Base-by-base conservation (phyloP, 495 filamentous ascomycete genomes). In the Talaromyces thailandensis region DNA sequence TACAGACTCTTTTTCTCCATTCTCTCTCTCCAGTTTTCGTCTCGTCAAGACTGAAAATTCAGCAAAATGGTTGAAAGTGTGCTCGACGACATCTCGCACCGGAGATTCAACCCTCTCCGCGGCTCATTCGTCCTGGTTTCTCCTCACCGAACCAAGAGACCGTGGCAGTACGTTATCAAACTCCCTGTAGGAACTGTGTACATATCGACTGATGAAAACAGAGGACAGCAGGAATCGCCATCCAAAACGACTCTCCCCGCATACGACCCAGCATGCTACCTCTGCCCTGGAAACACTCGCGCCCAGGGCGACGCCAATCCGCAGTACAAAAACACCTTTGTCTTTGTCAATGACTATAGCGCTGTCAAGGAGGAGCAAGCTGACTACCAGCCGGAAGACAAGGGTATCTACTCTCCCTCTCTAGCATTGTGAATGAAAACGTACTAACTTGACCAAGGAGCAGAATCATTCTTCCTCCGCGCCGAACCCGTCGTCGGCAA, bases 291-390 rank as follows among this genome's bases (percentile, higher is more conserved):
- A 35, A 99, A 99, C 70, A 81, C 87, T 66, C 86, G 94, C n/a
- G 94, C 93, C 2, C 86, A 91, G 69, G 95, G 94, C 62, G 90
- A 96, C 68, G 70, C 71, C 64, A 99, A 98, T 70, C 95, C 94
- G 0, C 78, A 89, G 28, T 99, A 97, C 70, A 78, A 88, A 35
- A 85, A 79, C 62, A 96, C 93, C 0, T 97, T 96, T 66, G 87
- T 93, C 11, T 99, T 99, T 64, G 90, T 97, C 51, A 99, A 99
- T 68, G 94, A 99, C 73, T 99, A 94, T 71, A 93, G 91, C 67
- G 94, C 94, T 11, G 92, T 99, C 29, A 96, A 96, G 70, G 93
- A 97, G 74, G 84, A 90, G 57, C 94, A 99, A 73, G 86, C 81
- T 4, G 77, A 83, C 29, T 93, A 91, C 68, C 73, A 78, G 18